A percentile compares a stretch with the other conserved stretches of the same genome.
Conservation (phyloP, 345 rosid species). For the Pugionium dolabratum region DNA sequence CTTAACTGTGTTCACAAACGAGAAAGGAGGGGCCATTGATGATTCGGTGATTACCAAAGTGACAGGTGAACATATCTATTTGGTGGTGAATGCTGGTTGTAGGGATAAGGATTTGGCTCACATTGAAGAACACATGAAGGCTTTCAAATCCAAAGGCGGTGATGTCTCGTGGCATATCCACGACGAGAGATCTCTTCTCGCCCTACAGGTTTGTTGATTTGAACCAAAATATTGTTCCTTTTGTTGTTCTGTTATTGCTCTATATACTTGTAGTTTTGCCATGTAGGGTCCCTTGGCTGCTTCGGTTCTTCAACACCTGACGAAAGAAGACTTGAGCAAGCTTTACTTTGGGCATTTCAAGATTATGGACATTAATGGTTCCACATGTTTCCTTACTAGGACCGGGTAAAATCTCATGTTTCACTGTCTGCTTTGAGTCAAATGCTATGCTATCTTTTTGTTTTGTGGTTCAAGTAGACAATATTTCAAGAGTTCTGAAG, state of each 20-base stretch:
- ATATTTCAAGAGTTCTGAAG: conserved; percentile 11
- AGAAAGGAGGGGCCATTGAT: conserved; percentile 94
- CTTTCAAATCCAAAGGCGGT: conserved; percentile 89
- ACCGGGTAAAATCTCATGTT: conserved; percentile 68
- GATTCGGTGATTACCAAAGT: conserved; percentile 96
- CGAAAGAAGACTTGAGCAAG: conserved; percentile 89
- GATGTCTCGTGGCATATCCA: conserved; percentile 96
- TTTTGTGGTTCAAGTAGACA: conserved; percentile 16
- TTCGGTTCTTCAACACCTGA: conserved; percentile 80
- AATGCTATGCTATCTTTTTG: not conserved
- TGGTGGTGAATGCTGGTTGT: conserved; percentile 99
- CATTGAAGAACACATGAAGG: conserved; percentile 92
- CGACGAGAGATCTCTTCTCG: conserved; percentile 98
- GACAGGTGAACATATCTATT: conserved; percentile 71
- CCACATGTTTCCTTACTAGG: conserved; percentile 81
- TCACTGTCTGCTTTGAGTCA: conserved; percentile 3
- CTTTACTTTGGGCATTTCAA: conserved; percentile 88
- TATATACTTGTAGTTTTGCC: conserved; percentile 1
- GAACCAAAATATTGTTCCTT: conserved; percentile 1
- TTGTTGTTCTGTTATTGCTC: conserved; percentile 16
- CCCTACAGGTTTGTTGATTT: conserved; percentile 69
- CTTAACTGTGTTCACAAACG: conserved; percentile 87
- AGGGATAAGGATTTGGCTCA: conserved; percentile 99
- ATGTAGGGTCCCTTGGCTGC: conserved; percentile 95
- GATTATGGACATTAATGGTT: conserved; percentile 79